A percentile compares a stretch with the other conserved stretches of the same genome.
phyloP scores from a whole-genome alignment of 345 rosid species.

The Hibiscus mutabilis region DNA sequence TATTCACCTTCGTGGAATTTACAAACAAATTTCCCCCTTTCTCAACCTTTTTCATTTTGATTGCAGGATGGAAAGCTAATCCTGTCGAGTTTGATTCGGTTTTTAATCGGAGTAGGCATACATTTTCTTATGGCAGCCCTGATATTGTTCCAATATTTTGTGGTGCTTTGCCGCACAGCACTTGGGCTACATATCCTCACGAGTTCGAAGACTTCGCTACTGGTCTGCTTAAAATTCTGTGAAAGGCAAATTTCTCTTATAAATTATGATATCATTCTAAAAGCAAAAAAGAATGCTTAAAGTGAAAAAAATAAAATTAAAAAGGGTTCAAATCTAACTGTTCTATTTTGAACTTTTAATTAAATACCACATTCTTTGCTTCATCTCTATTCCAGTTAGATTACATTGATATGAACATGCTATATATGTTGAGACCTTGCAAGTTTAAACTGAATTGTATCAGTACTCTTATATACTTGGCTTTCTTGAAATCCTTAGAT shows the following conservation, averaged over 20 bases:
- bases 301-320: background rate
- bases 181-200: constrained; percentile 82
- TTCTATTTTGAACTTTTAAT: background rate
- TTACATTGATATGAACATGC: background rate
- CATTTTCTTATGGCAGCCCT: constrained; percentile 86
- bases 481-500: constrained; percentile 1
- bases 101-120: constrained; percentile 75
- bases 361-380: background rate
- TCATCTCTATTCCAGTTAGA: background rate
- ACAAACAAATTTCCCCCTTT: background rate
- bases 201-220: constrained; percentile 96
- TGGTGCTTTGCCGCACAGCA: constrained; percentile 71
- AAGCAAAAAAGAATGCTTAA: background rate
- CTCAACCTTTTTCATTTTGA: constrained; percentile 14
- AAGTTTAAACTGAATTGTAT: background rate
- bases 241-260: background rate
- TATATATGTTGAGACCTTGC: background rate
- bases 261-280: background rate
- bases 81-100: constrained; percentile 97
- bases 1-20: background rate
- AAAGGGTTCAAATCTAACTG: too few species aligned
- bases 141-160: constrained; percentile 95
- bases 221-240: constrained; percentile 38
- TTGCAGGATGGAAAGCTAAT: constrained; percentile 95
- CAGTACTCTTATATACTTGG: background rate